These are phyloP conservation scores for Diutina sp. DNA, from an alignment of 1,139 yeast genomes.

Conservation along the genomic window DNA sequence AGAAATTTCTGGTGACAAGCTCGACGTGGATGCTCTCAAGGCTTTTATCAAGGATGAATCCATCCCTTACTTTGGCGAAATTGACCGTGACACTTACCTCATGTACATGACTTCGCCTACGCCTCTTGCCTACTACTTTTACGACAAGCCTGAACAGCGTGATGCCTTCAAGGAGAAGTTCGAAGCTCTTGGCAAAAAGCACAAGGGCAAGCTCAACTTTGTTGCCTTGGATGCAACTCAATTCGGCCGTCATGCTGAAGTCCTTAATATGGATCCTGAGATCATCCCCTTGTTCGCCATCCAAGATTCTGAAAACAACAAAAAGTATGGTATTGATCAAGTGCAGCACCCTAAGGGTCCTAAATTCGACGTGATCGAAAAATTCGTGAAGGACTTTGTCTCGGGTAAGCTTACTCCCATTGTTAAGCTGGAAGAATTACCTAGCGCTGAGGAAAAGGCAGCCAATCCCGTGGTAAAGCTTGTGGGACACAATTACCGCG, in stretches of 20 bases:
- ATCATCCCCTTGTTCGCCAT: conserved; percentile 86
- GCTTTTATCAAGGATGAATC: conserved; percentile 57
- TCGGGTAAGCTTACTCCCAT: conserved; percentile 59
- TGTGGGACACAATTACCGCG: conserved; percentile 77
- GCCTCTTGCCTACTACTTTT: conserved; percentile 86
- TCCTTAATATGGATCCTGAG: conserved; percentile 69
- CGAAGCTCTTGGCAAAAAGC: conserved; percentile 52
- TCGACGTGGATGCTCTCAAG: conserved; percentile 22
- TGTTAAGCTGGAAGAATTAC: conserved; percentile 78
- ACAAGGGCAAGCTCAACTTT: conserved; percentile 74
- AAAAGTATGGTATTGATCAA: conserved; percentile 62
- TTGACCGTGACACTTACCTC: conserved; percentile 71
- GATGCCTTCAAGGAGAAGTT: conserved; percentile 39
- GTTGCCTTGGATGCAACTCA: conserved; percentile 76
- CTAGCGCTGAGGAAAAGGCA: conserved; percentile 53
- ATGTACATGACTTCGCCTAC: conserved; percentile 56
- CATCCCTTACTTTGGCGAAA: conserved; percentile 84
- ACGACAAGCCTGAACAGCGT: conserved; percentile 57
- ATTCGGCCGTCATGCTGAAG: conserved; percentile 83
- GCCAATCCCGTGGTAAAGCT: conserved; percentile 62
- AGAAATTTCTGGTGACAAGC: conserved; percentile 11
- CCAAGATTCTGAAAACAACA: conserved; percentile 56
- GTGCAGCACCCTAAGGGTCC: conserved; percentile 29
- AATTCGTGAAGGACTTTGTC: conserved; percentile 52
- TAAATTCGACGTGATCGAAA: conserved; percentile 27